phyloP scores from a whole-genome alignment of 2,329 filamentous ascomycete species.

The Venturia aucupariae region DNA sequence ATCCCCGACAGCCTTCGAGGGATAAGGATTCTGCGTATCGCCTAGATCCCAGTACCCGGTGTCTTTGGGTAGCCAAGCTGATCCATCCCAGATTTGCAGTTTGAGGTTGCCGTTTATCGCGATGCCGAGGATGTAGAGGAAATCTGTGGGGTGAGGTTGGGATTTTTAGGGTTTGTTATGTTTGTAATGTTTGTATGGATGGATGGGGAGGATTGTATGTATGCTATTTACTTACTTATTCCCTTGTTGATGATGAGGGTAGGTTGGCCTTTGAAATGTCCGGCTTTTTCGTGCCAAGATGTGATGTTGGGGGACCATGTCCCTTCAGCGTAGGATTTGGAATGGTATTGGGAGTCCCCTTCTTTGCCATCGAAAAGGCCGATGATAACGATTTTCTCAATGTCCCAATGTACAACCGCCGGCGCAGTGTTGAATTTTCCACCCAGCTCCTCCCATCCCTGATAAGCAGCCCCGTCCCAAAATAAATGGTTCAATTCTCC shows the following conservation, averaged over 20 bases:
- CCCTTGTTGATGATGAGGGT: background rate
- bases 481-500: slow-evolving; percentile 1
- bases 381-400: background rate
- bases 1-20: background rate
- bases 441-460: background rate
- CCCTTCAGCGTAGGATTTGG: background rate
- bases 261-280: background rate
- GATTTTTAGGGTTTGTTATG: no score
- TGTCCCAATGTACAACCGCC: slow-evolving; percentile 4
- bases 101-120: background rate
- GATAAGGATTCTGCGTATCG: slow-evolving; percentile 1
- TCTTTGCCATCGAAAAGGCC: background rate
- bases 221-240: background rate
- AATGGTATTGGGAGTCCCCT: background rate
- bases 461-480: background rate
- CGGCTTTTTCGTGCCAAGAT: background rate
- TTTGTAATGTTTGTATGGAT: no score
- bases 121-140: background rate
- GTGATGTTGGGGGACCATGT: background rate
- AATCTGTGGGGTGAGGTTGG: no score
- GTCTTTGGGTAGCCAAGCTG: background rate
- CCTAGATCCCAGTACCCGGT: background rate
- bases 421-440: slow-evolving; percentile 2
- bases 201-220: no score
- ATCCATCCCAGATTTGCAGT: background rate